Base-by-base conservation (phyloP, 495 filamentous ascomycete species). In the Podospora anserina region DNA sequence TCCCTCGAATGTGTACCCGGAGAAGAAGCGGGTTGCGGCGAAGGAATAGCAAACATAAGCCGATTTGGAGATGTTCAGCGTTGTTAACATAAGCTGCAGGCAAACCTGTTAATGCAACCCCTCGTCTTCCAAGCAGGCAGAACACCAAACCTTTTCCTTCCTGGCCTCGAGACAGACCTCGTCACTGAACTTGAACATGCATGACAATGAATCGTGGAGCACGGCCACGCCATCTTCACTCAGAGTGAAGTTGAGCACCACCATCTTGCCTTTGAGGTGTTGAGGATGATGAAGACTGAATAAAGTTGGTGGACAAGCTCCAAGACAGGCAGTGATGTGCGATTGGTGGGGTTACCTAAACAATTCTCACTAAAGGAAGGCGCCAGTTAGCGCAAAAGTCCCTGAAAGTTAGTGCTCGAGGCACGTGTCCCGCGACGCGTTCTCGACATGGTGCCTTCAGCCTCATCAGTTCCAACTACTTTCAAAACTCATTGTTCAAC, bases 101-200 rank as follows among this genome's bases (percentile, higher is more conserved):
- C 15, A 49, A 19, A 23, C 39, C 2, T 49, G 39, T 49, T 49
- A 49, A 49, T 49, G 39, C 39, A 49, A 49, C 39, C 30, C 30
- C 39, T 49, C 39, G 2, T 49, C 15, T 49, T 49, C 39, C 39
- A 49, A 49, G 39, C 39, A 49, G 39, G 39, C 39, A 49, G 39
- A 49, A 61, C 26, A 32, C 13, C 59, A 28, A 61, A 95, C 91
- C 77, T 88, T 84, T 72, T 92, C 87, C 57, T 85, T 84, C 70
- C 88, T 86, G 7, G 93, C 93, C 79, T 98, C 95, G 54, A 99
- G 83, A 30, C 89, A 90, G 11, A 98, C 91, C 57, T 87, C 88
- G 69, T 99, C 95, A 75, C 90, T 92, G 83, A 98, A 98, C 81
- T 95, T 98, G 61, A 88, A 85, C 30, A 99, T 86, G 77, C 95